Conservation (phyloP, 768 basidiomycete genomes). For the Tylopilus felleus region DNA sequence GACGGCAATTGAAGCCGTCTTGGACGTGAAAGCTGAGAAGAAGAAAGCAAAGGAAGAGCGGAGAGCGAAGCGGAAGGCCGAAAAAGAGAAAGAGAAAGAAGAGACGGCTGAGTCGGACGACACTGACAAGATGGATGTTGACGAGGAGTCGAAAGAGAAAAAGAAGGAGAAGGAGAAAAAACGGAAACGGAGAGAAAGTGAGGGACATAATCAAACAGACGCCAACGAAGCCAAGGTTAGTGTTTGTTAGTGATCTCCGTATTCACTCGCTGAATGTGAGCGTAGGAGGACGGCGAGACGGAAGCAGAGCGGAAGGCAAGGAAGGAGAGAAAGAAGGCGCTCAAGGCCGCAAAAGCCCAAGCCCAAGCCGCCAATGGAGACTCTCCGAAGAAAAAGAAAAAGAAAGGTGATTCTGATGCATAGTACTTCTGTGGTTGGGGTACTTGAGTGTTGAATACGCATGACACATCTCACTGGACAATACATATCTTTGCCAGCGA, state of each 20-base stretch:
- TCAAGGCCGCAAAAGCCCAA: constrained; percentile 70
- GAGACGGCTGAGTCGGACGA: constrained; percentile 41
- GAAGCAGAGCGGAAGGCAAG: constrained; percentile 81
- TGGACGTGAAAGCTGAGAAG: constrained; percentile 89
- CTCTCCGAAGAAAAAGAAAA: constrained; percentile 44
- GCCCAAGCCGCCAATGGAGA: constrained; percentile 39
- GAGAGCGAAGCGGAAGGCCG: constrained; percentile 59
- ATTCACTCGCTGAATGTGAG: constrained; percentile 4
- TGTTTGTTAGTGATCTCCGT: constrained; percentile 12
- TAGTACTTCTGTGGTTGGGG: constrained; percentile 13
- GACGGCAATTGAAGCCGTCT: constrained; percentile 65
- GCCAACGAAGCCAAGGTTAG: constrained; percentile 41
- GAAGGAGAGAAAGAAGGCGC: constrained; percentile 75
- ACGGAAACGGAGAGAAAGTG: constrained; percentile 55
- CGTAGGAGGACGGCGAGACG: constrained; percentile 56
- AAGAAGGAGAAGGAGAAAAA: constrained; percentile 39
- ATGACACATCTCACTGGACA: constrained; percentile 1
- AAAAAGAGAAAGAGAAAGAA: constrained; percentile 53
- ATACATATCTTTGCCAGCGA: background rate
- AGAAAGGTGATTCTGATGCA: constrained; percentile 32
- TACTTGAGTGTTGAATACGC: background rate
- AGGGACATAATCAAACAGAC: constrained; percentile 43
- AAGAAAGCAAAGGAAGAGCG: constrained; percentile 75
- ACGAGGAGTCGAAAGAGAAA: constrained; percentile 36
- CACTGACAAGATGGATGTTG: constrained; percentile 45